Conservation (phyloP, 2,329 filamentous ascomycete genomes). For the Colletotrichum sp. region DNA sequence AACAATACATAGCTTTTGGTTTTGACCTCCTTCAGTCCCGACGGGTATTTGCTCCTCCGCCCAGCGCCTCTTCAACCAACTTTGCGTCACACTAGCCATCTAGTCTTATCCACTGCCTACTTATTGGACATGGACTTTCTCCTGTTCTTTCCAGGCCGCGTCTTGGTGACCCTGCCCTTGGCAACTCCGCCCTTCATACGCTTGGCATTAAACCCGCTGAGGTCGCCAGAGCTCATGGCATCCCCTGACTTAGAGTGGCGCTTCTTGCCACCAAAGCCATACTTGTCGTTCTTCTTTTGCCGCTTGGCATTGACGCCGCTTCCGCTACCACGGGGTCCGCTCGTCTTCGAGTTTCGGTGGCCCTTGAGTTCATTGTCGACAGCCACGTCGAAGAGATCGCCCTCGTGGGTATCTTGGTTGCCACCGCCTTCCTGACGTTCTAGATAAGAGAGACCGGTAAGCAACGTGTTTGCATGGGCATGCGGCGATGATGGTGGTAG, state of each 20-base stretch:
- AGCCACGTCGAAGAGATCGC: constrained; percentile 89
- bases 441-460: constrained; percentile 38
- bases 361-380: constrained; percentile 71
- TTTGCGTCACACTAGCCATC: not conserved
- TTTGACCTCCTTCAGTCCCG: not conserved
- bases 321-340: constrained; percentile 39
- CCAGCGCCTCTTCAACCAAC: not conserved
- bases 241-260: constrained; percentile 89
- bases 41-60: constrained; percentile 4
- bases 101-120: not conserved
- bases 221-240: constrained; percentile 80
- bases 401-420: constrained; percentile 73
- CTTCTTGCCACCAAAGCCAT: constrained; percentile 97
- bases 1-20: not conserved
- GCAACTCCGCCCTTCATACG: constrained; percentile 75
- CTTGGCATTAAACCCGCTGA: constrained; percentile 79
- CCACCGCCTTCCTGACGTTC: constrained; percentile 79
- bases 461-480: not conserved
- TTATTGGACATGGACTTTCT: constrained; percentile 47
- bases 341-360: constrained; percentile 46
- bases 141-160: constrained; percentile 56
- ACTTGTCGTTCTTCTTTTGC: constrained; percentile 93
- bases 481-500: not conserved
- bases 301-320: constrained; percentile 70
- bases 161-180: constrained; percentile 35